Percentiles rank a stretch among this genome's conserved stretches.
phyloP scores from a whole-genome alignment of 352 stramenopile genomes.

The Phytophthora aleatoria region DNA sequence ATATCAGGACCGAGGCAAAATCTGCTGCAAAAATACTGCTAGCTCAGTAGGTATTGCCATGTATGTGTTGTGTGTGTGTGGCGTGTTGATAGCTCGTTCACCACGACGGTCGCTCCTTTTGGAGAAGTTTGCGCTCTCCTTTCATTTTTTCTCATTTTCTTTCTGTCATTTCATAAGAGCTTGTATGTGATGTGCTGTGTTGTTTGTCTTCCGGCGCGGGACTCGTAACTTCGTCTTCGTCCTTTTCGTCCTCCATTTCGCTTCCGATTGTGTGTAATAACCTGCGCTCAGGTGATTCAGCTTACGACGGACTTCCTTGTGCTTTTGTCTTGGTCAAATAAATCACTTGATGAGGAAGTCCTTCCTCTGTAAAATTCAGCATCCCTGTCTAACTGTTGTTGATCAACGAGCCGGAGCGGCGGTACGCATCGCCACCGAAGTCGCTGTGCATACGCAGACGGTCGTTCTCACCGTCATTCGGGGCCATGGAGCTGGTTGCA shows the following conservation, averaged over 20 bases:
- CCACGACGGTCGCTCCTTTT: conserved; percentile 6
- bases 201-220: conserved; percentile 21
- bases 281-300: background rate
- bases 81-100: conserved; percentile 16
- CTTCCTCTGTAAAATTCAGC: background rate
- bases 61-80: conserved; percentile 38
- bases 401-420: conserved; percentile 46
- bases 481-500: conserved; percentile 28
- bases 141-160: conserved; percentile 23
- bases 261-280: conserved; percentile 26
- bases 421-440: conserved; percentile 50
- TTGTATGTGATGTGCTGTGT: conserved; percentile 33
- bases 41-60: conserved; percentile 18
- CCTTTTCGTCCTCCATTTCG: conserved; percentile 11
- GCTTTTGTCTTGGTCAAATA: no score
- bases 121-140: conserved; percentile 14
- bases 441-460: conserved; percentile 29
- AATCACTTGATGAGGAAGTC: background rate
- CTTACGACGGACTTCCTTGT: no score
- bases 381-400: conserved; percentile 46
- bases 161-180: conserved; percentile 28
- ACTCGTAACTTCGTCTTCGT: conserved; percentile 23
- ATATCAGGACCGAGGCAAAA: conserved; percentile 18
- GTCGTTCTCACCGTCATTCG: conserved; percentile 35
- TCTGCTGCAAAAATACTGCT: conserved; percentile 17